Evolutionary conservation across 768 basidiomycete species (phyloP).

Genomic region (Collybia sordida): DNA sequence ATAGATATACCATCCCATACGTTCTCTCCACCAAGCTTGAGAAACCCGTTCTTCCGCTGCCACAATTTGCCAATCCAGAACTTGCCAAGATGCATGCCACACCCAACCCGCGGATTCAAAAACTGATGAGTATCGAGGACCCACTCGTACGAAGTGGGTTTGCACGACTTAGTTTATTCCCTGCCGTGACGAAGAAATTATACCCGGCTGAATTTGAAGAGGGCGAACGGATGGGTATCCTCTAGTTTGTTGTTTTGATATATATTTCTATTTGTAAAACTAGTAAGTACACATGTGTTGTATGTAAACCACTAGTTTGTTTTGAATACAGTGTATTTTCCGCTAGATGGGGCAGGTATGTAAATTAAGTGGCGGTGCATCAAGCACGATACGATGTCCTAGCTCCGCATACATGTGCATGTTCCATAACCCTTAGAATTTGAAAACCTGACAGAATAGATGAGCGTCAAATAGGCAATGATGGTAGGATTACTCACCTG

Average conservation of each 20-base stretch:
- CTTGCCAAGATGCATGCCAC: constrained; percentile 22
- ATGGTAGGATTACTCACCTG: constrained; percentile 52
- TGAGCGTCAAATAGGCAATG: background rate
- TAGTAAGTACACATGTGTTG: too few species aligned
- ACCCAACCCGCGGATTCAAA: constrained; percentile 22
- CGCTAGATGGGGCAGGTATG: too few species aligned
- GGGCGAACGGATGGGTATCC: constrained; percentile 10
- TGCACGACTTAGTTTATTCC: constrained; percentile 20
- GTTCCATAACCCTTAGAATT: constrained; percentile 27
- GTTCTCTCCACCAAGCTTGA: constrained; percentile 26
- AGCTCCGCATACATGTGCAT: background rate
- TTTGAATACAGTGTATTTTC: too few species aligned
- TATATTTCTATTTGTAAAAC: too few species aligned
- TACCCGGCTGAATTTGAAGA: constrained; percentile 10
- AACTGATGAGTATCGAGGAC: constrained; percentile 8
- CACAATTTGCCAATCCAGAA: constrained; percentile 19
- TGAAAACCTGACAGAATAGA: constrained; percentile 32
- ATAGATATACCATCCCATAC: constrained; percentile 27
- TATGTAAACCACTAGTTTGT: too few species aligned
- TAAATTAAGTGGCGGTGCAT: too few species aligned
- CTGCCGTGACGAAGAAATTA: background rate
- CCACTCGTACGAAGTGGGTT: constrained; percentile 23
- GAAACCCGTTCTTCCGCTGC: constrained; percentile 21
- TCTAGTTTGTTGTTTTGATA: background rate
- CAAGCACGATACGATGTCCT: background rate